Conservation (phyloP, 169 alveolate genomes). For the Theileria annulata region DNA sequence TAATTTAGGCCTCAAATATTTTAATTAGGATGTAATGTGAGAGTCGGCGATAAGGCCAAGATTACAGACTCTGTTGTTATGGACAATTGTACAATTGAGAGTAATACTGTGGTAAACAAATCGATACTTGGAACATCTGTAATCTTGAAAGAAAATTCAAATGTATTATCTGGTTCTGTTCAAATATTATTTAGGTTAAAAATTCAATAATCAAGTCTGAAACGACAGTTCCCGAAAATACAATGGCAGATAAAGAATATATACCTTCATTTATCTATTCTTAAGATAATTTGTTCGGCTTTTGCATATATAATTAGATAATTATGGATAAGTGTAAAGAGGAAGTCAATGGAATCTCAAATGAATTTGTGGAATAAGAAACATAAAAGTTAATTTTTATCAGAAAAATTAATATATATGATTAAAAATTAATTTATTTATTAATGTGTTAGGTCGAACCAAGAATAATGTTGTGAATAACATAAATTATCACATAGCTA, state of each 20-base stretch:
- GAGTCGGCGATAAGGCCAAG: slow-evolving; percentile 53
- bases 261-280: slow-evolving; percentile 50
- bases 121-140: slow-evolving; percentile 66
- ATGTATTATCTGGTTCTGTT: slow-evolving; percentile 34
- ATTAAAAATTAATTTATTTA: not conserved
- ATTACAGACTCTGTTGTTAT: slow-evolving; percentile 65
- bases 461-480: not conserved
- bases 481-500: not conserved
- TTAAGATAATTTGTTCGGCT: slow-evolving; percentile 13
- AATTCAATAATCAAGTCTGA: slow-evolving; percentile 43
- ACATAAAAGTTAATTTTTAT: not conserved
- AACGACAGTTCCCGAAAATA: slow-evolving; percentile 23
- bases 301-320: not conserved
- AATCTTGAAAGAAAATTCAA: slow-evolving; percentile 58
- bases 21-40: slow-evolving; percentile 63
- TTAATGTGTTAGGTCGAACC: not conserved
- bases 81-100: slow-evolving; percentile 66
- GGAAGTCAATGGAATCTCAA: not conserved
- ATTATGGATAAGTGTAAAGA: not conserved
- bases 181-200: slow-evolving; percentile 33
- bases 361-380: not conserved
- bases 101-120: slow-evolving; percentile 60
- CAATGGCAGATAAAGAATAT: slow-evolving; percentile 45
- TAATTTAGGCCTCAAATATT: not conserved
- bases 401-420: not conserved